Conservation (phyloP, 1,284 basidiomycete genomes). For the Microbotryum lychnidis-dioicae region DNA sequence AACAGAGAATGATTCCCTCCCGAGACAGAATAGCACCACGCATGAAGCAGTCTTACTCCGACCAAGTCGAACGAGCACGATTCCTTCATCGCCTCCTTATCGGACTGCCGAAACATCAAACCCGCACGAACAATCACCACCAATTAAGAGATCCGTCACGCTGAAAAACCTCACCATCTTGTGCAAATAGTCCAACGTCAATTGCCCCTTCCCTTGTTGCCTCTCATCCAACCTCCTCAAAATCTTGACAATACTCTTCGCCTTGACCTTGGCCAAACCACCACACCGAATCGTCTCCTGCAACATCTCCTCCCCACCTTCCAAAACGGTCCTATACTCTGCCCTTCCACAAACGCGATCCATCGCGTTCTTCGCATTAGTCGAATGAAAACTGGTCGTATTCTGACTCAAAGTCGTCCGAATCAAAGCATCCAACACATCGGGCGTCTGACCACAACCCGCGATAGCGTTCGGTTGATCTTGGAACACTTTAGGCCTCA, state of each 20-base stretch:
- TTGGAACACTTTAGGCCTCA: constrained; percentile 37
- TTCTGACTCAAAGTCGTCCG: constrained; percentile 66
- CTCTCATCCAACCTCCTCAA: constrained; percentile 49
- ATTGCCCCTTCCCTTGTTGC: constrained; percentile 38
- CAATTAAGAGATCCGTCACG: not conserved
- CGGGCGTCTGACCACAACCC: constrained; percentile 53
- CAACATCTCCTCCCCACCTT: constrained; percentile 49
- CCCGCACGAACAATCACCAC: too few relatives aligned
- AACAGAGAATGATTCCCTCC: constrained; percentile 63
- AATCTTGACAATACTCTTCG: constrained; percentile 56
- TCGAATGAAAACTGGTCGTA: constrained; percentile 57
- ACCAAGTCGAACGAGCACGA: constrained; percentile 54
- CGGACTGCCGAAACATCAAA: constrained; percentile 23
- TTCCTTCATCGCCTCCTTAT: constrained; percentile 60
- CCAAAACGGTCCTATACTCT: constrained; percentile 55
- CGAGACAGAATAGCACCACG: constrained; percentile 66
- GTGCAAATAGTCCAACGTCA: constrained; percentile 31
- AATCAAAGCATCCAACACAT: constrained; percentile 63
- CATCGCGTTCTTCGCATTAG: constrained; percentile 54
- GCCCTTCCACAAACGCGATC: constrained; percentile 54
- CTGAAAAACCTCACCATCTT: constrained; percentile 10
- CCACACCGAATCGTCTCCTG: constrained; percentile 58
- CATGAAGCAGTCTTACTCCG: constrained; percentile 72
- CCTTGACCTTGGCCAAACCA: constrained; percentile 66
- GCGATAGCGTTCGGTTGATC: constrained; percentile 40